Percentiles rank a stretch among this genome's conserved stretches.
Conservation (phyloP, 2,329 filamentous ascomycete genomes). For the Colletotrichum eleusines region DNA sequence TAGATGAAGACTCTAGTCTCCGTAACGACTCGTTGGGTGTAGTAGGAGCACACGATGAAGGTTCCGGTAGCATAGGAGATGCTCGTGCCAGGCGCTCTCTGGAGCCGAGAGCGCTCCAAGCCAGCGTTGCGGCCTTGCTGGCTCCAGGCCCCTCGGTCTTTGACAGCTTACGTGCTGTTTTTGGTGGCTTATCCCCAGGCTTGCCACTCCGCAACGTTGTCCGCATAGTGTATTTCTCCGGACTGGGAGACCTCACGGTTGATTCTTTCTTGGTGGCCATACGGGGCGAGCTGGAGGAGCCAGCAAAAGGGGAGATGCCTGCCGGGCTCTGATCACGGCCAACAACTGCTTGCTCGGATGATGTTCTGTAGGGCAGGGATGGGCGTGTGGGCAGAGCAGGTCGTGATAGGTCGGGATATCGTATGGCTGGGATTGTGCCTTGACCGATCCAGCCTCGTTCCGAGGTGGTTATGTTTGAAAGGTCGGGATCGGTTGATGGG, state of each 20-base stretch:
- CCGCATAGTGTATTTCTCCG: constrained; percentile 72
- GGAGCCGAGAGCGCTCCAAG: constrained; percentile 65
- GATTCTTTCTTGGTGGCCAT: constrained; percentile 52
- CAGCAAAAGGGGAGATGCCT: constrained; percentile 44
- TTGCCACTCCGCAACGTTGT: constrained; percentile 69
- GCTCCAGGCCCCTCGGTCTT: constrained; percentile 64
- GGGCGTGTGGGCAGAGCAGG: constrained; percentile 71
- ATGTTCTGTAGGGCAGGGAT: constrained; percentile 65
- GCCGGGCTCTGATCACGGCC: constrained; percentile 46
- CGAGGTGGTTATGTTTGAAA: constrained; percentile 21
- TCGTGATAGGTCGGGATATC: constrained; percentile 84
- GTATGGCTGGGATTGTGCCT: constrained; percentile 84
- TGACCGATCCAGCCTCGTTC: constrained; percentile 77
- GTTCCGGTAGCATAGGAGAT: constrained; percentile 45
- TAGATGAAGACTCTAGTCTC: constrained; percentile 48
- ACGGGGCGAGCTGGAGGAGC: constrained; percentile 49
- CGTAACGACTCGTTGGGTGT: constrained; percentile 50
- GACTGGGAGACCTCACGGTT: constrained; percentile 64
- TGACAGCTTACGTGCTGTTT: constrained; percentile 55
- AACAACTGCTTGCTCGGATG: constrained; percentile 61
- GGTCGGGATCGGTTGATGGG: constrained; percentile 4
- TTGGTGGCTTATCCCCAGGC: constrained; percentile 56
- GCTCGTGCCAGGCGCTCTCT: constrained; percentile 52
- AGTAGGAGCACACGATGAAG: constrained; percentile 44
- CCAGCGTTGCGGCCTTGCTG: constrained; percentile 73